These are phyloP conservation scores for Kodamaea restingae DNA, from an alignment of 805 yeast species.

Conservation along the genomic window DNA sequence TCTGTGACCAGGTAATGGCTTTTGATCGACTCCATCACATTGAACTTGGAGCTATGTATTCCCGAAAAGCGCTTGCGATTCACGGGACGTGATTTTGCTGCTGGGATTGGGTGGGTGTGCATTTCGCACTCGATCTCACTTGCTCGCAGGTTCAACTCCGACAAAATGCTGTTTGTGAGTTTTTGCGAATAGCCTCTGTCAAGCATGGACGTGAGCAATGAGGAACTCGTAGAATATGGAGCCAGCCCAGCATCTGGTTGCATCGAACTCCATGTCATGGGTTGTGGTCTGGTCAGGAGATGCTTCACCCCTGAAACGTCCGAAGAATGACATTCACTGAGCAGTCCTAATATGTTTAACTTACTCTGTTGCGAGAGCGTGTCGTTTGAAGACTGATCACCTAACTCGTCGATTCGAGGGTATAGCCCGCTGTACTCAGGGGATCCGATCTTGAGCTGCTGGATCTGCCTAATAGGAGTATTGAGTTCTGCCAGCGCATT, in stretches of 20 bases:
- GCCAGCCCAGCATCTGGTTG: neutral
- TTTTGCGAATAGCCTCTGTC: slow-evolving; percentile 46
- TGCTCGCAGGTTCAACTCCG: slow-evolving; percentile 42
- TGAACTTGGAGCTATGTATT: slow-evolving; percentile 31
- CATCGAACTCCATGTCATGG: neutral
- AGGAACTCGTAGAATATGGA: neutral
- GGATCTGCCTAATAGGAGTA: slow-evolving; percentile 40
- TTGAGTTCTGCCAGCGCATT: slow-evolving; percentile 19
- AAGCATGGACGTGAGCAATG: slow-evolving; percentile 19
- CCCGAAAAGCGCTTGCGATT: slow-evolving; percentile 27
- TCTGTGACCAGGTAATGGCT: slow-evolving; percentile 24
- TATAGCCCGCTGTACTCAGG: slow-evolving; percentile 8
- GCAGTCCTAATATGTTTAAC: neutral
- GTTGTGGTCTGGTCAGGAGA: no score
- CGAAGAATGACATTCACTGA: neutral
- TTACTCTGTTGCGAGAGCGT: slow-evolving; percentile 2
- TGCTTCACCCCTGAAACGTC: neutral
- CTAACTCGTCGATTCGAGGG: slow-evolving; percentile 13
- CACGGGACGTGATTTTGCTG: slow-evolving; percentile 1
- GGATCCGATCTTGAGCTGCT: slow-evolving; percentile 29
- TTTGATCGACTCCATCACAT: slow-evolving; percentile 25
- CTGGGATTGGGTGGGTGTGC: slow-evolving; percentile 4
- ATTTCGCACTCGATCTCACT: slow-evolving; percentile 28
- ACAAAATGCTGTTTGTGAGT: slow-evolving; percentile 42
- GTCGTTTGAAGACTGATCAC: neutral